Base-by-base conservation (phyloP, 805 yeast species). In the Wickerhamiella hasegawae region DNA sequence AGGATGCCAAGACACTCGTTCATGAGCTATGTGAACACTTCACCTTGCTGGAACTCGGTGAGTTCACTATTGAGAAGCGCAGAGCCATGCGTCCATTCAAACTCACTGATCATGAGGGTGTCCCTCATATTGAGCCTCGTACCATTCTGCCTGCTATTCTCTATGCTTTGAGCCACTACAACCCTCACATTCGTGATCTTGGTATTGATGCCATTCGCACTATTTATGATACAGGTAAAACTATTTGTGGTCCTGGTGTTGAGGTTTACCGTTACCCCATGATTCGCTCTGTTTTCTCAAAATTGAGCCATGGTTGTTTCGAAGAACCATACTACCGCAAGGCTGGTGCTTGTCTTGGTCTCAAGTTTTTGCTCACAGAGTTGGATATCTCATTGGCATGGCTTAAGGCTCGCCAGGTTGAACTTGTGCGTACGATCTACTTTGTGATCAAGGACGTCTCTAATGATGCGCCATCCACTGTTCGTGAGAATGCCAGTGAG, bases 401-500 rank as follows among this genome's bases (percentile, higher is more conserved):
- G 74, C 73, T 87, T 50, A 67, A 69, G 36, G 68, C 72, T 31
- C 69, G 87, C 25, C 94, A 84, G 49, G 68, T 79, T 45, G 97
- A 90, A 51, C 64, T 90, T 23, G 73, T 82, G 2, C 68, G 94
- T 31, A 83, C 95, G 0, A 68, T 90, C 54, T 73, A 87, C 44
- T 92, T 84, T 57, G 93, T 87, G 3, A 61, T 87, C 41, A 71
- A 93, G 49, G 99, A 90, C 48, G 77, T 92, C 0, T 85, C 94
- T 0, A 66, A 73, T 2, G 92, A 85, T 31, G 90, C 87, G 2
- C 96, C 97, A 1, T 66, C 72, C 31, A 73, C 68, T 41, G 93
- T 87, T 11, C 65, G 83, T 27, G 68, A 67, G 2, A 68, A 71
- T 39, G 94, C 97, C 0, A 71, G 73, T 41, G 65, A 66, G 2